phyloP scores from a whole-genome alignment of 768 basidiomycete species.

The Lentinula detonsa region DNA sequence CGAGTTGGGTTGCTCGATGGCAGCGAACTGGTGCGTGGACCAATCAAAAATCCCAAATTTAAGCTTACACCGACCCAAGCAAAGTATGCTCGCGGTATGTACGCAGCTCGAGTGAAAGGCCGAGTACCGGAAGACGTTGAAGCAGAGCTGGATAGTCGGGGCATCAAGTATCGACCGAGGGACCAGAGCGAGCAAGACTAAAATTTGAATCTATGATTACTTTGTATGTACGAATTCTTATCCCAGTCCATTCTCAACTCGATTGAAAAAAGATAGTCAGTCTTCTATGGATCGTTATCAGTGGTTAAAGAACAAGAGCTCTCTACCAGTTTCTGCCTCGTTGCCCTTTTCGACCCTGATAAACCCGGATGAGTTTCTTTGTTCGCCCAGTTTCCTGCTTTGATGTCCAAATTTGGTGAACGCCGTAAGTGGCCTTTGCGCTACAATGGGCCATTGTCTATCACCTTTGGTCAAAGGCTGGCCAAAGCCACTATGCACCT shows the following conservation, averaged over 20 bases:
- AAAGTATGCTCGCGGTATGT: constrained; percentile 87
- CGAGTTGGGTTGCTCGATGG: constrained; percentile 96
- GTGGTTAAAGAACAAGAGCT: not conserved
- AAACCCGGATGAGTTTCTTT: not conserved
- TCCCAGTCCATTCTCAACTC: not conserved
- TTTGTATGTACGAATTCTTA: not conserved
- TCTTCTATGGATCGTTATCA: not conserved
- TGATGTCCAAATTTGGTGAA: not conserved
- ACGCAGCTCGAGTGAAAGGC: constrained; percentile 86
- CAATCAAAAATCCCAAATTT: not conserved
- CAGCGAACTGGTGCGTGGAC: constrained; percentile 76
- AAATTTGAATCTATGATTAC: not conserved
- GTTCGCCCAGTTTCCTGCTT: not conserved
- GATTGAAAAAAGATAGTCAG: no score
- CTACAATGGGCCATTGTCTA: not conserved
- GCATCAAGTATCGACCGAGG: constrained; percentile 80
- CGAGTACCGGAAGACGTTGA: constrained; percentile 84
- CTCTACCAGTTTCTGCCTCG: not conserved
- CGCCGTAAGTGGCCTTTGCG: not conserved
- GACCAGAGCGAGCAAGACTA: constrained; percentile 30
- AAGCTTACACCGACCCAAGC: constrained; percentile 37
- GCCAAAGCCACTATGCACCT: not conserved
- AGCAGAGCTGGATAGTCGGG: constrained; percentile 67
- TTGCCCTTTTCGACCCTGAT: not conserved
- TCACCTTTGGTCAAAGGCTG: not conserved